Evolutionary conservation across 2,329 filamentous ascomycete species (phyloP).

Genomic region (Neoarthrinium moseri): DNA sequence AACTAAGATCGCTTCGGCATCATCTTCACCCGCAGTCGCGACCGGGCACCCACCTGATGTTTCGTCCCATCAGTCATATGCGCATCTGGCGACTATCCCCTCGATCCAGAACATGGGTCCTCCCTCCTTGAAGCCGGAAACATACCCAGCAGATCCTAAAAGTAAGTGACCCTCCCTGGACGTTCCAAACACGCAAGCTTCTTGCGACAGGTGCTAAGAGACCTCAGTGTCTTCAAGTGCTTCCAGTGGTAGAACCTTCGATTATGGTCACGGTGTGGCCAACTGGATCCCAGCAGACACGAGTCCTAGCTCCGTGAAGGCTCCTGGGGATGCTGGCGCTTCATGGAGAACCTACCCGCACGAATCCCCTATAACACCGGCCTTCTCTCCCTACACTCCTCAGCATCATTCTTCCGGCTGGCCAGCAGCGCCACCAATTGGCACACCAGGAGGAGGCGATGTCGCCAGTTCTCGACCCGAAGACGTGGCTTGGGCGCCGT

Average conservation of each 20-base stretch:
- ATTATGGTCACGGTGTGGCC: conserved; percentile 37
- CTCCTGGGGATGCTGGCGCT: conserved; percentile 39
- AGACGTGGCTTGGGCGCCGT: conserved; percentile 44
- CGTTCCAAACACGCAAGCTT: background rate
- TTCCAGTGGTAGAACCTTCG: conserved; percentile 32
- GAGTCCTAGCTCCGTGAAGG: conserved; percentile 36
- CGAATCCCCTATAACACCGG: conserved; percentile 49
- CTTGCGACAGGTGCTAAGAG: conserved; percentile 2
- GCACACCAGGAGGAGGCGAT: conserved; percentile 32
- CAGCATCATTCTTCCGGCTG: conserved; percentile 39
- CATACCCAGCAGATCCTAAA: conserved; percentile 38
- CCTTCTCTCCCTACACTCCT: conserved; percentile 48
- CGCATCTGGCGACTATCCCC: conserved; percentile 39
- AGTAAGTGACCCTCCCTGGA: conserved; percentile 36
- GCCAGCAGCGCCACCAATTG: conserved; percentile 28
- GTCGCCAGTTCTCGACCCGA: conserved; percentile 37
- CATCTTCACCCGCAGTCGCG: conserved; percentile 47
- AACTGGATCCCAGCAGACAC: conserved; percentile 46
- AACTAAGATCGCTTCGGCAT: conserved; percentile 41
- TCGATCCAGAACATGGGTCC: conserved; percentile 45
- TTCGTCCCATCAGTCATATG: conserved; percentile 38
- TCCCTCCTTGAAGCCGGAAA: conserved; percentile 38
- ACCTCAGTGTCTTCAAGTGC: conserved; percentile 32
- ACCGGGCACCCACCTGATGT: conserved; percentile 41
- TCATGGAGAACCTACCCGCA: conserved; percentile 50